A percentile compares a stretch with the other conserved stretches of the same genome.
Evolutionary conservation across 23 red algal species (phyloP).

Genomic region (Gracilariopsis chorda): DNA sequence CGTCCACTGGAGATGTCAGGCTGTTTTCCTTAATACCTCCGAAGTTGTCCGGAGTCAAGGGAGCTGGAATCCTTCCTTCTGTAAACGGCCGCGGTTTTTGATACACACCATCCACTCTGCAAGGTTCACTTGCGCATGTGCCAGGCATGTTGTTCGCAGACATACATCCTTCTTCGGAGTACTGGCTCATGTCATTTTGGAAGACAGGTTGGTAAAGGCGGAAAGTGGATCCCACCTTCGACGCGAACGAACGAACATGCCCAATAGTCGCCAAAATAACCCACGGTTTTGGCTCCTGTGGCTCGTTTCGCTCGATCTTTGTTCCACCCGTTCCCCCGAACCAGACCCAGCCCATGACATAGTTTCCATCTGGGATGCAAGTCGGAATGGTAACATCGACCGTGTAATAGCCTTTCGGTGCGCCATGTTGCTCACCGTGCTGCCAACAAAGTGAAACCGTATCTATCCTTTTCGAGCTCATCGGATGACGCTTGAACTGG

Average conservation of each 20-base stretch:
- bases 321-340: conserved; percentile 43
- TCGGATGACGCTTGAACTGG: not conserved
- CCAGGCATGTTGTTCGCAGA: not conserved
- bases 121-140: not conserved
- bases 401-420: conserved; percentile 30
- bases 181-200: conserved; percentile 4
- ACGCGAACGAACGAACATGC: conserved; percentile 30
- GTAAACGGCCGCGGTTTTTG: not conserved
- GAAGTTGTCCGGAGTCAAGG: not conserved
- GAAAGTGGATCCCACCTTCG: not conserved
- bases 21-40: no score
- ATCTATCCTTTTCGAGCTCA: conserved; percentile 10
- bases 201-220: not conserved
- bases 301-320: not conserved
- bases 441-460: conserved; percentile 36
- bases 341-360: conserved; percentile 52
- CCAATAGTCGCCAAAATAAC: conserved; percentile 32
- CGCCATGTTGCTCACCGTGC: conserved; percentile 22
- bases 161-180: not conserved
- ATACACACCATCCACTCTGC: not conserved
- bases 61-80: not conserved
- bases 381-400: conserved; percentile 24
- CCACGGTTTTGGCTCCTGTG: conserved; percentile 1
- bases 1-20: no score
- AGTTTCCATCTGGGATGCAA: conserved; percentile 53